A percentile compares a stretch with the other conserved stretches of the same genome.
Conservation (phyloP, 2,329 filamentous ascomycete species). For the Macrophomina pseudophaseolina region DNA sequence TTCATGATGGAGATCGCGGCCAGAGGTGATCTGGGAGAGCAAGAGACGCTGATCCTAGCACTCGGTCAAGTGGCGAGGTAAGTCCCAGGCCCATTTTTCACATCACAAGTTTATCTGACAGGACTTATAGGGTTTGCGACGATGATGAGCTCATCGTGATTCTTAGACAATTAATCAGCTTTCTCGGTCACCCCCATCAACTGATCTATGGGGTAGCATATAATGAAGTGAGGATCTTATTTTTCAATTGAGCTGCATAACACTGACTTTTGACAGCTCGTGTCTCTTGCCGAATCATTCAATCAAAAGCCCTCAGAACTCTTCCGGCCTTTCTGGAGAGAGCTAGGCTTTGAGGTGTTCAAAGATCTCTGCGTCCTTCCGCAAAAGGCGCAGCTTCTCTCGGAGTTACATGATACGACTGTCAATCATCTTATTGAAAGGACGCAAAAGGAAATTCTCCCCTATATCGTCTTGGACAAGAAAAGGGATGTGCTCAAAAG, state of each 20-base stretch:
- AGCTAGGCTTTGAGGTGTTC: constrained; percentile 78
- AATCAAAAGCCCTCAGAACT: constrained; percentile 69
- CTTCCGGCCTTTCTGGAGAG: constrained; percentile 88
- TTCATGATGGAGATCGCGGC: constrained; percentile 75
- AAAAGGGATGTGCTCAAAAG: constrained; percentile 78
- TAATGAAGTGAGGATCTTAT: constrained; percentile 64
- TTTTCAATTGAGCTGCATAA: not conserved
- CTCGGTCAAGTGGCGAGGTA: constrained; percentile 83
- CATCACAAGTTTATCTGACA: constrained; percentile 36
- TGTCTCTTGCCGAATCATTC: constrained; percentile 71
- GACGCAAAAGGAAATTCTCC: constrained; percentile 81
- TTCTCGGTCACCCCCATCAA: constrained; percentile 80
- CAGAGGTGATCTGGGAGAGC: constrained; percentile 67
- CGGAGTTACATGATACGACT: constrained; percentile 78
- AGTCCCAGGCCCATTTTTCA: constrained; percentile 31
- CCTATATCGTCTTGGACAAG: constrained; percentile 81
- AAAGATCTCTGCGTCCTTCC: constrained; percentile 81
- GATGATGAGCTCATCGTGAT: constrained; percentile 88
- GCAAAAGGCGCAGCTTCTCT: constrained; percentile 79
- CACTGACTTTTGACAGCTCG: constrained; percentile 55
- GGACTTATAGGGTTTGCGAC: constrained; percentile 58
- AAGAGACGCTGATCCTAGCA: constrained; percentile 84
- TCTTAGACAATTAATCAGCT: constrained; percentile 81
- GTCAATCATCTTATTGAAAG: constrained; percentile 74
- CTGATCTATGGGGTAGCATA: constrained; percentile 82